Percentiles rank a stretch among this genome's conserved stretches.
These are phyloP conservation scores for Colletotrichum orbiculare DNA, from an alignment of 2,329 filamentous ascomycete genomes.

Conservation along the genomic window DNA sequence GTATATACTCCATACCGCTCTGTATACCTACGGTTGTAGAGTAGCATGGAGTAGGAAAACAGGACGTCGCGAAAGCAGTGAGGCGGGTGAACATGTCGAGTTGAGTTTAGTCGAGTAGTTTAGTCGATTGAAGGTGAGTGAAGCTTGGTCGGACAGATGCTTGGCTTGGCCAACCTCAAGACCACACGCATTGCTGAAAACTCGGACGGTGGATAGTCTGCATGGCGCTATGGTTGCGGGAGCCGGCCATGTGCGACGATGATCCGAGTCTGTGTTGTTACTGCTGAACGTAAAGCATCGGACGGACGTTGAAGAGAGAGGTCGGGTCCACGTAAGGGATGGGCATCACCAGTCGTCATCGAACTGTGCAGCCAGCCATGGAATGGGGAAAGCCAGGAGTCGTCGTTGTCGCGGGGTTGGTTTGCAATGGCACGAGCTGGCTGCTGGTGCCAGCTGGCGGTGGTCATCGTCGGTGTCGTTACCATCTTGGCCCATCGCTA, in stretches of 20 bases:
- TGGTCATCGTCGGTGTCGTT: not conserved
- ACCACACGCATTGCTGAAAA: slow-evolving; percentile 2
- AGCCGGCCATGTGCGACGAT: slow-evolving; percentile 19
- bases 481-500: not conserved
- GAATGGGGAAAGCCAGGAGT: slow-evolving; percentile 5
- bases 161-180: not conserved
- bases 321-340: too few species aligned
- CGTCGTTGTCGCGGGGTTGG: too few species aligned
- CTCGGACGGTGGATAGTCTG: slow-evolving; percentile 24
- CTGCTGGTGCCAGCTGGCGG: not conserved
- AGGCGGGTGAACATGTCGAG: not conserved
- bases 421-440: not conserved
- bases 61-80: not conserved
- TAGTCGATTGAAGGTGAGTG: slow-evolving; percentile 9
- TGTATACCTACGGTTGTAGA: slow-evolving; percentile 2
- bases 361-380: not conserved
- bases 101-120: too few species aligned
- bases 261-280: slow-evolving; percentile 27
- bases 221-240: slow-evolving; percentile 33
- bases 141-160: slow-evolving; percentile 19
- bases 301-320: not conserved
- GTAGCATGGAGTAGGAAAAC: slow-evolving; percentile 9
- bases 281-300: slow-evolving; percentile 16
- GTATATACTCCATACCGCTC: not conserved
- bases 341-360: slow-evolving; percentile 2